Evolutionary conservation across 116 monocot genomes (phyloP).

Genomic region (Cymodocea nodosa): DNA sequence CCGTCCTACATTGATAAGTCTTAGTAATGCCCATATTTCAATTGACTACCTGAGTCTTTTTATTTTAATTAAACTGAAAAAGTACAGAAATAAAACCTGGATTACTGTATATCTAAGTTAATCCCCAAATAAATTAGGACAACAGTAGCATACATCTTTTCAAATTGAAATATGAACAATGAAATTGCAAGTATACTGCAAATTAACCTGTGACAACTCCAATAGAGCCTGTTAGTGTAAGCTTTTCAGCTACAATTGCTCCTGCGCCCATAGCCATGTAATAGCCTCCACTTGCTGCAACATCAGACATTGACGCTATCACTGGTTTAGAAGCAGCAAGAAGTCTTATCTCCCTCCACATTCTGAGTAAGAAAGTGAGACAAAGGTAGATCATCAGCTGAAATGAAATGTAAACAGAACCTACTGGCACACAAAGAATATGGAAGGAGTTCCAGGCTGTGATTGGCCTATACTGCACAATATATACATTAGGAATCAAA

Average conservation of each 20-base stretch:
- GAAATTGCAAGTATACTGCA: neutral
- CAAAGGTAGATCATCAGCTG: neutral
- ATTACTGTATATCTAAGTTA: too few relatives aligned
- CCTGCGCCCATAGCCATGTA: slow-evolving; percentile 96
- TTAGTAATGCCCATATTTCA: too few relatives aligned
- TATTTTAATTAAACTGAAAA: too few relatives aligned
- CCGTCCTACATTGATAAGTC: too few relatives aligned
- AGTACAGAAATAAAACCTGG: too few relatives aligned
- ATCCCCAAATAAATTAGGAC: too few relatives aligned
- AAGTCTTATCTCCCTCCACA: slow-evolving; percentile 96
- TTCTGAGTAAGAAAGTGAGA: slow-evolving; percentile 18
- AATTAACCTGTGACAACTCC: slow-evolving; percentile 64
- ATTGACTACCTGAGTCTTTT: too few relatives aligned
- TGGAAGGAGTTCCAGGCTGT: too few relatives aligned
- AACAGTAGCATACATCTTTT: neutral
- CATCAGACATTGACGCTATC: slow-evolving; percentile 92
- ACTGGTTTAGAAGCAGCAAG: slow-evolving; percentile 90
- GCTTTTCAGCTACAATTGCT: slow-evolving; percentile 75
- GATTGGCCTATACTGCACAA: too few relatives aligned
- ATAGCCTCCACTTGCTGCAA: slow-evolving; percentile 98
- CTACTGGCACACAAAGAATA: too few relatives aligned
- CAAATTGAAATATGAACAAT: neutral
- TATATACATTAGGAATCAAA: too few relatives aligned
- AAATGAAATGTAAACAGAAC: neutral
- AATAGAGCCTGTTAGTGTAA: slow-evolving; percentile 92